Conservation (phyloP, 176 grass and related monocot species). For the Eragrostis nindensis region DNA sequence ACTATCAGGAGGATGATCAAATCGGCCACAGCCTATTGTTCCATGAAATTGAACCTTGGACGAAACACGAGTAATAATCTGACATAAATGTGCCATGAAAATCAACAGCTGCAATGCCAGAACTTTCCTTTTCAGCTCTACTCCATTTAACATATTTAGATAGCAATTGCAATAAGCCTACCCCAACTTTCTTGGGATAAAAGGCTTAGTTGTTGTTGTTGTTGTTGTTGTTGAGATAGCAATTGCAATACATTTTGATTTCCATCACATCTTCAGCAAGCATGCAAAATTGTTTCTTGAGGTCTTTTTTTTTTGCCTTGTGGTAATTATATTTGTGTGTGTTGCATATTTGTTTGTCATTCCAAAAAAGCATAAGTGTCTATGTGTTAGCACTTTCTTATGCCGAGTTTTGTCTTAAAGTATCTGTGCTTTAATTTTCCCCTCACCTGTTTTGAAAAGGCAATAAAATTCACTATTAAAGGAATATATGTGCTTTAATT, state of each 20-base stretch:
- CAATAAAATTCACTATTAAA: slow-evolving; percentile 11
- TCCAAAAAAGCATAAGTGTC: background rate
- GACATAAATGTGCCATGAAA: no score
- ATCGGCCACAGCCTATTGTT: background rate
- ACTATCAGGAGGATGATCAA: background rate
- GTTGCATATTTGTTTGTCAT: background rate
- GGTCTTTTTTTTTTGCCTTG: background rate
- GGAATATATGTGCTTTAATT: background rate
- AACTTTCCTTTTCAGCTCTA: slow-evolving; percentile 8
- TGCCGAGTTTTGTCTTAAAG: no score
- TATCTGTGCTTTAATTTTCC: no score
- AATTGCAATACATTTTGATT: background rate
- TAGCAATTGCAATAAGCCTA: background rate
- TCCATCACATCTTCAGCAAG: slow-evolving; percentile 6
- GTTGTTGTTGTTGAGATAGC: no score
- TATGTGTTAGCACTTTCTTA: background rate
- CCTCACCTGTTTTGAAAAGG: background rate
- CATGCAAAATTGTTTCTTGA: background rate
- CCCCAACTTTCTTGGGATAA: no score
- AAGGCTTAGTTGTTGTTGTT: no score
- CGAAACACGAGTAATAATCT: background rate
- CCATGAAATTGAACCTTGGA: background rate
- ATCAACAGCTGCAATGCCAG: no score
- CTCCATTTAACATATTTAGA: background rate
- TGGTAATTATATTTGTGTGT: background rate